Percentiles rank a stretch among this genome's conserved stretches.
Conservation (phyloP, 2,329 filamentous ascomycete genomes). For the Cladophialophora immunda region DNA sequence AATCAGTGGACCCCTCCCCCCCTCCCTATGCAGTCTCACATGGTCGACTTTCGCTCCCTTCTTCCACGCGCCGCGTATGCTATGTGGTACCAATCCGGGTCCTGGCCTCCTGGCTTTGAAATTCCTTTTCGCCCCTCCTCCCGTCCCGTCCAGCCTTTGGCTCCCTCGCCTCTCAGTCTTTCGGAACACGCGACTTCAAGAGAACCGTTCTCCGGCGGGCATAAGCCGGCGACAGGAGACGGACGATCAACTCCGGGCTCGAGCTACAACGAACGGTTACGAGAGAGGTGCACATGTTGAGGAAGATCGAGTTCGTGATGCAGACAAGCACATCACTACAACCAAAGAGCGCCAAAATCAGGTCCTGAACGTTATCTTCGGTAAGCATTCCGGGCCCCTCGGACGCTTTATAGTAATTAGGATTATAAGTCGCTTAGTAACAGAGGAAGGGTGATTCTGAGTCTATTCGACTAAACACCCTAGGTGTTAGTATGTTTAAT, state of each 20-base stretch:
- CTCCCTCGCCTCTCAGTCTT: too few species aligned
- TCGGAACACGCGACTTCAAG: too few species aligned
- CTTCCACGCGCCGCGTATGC: not conserved
- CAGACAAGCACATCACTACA: not conserved
- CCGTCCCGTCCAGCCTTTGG: too few species aligned
- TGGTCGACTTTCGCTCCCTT: not conserved
- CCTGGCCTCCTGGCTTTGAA: not conserved
- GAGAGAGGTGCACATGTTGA: not conserved
- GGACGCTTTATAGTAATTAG: too few species aligned
- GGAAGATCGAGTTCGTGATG: not conserved
- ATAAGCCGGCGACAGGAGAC: not conserved
- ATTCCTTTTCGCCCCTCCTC: not conserved
- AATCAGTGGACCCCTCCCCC: too few species aligned
- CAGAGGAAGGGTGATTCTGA: too few species aligned
- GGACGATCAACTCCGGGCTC: not conserved
- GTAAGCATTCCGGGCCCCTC: too few species aligned
- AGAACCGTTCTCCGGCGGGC: not conserved
- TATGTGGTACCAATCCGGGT: not conserved
- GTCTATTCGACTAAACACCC: too few species aligned
- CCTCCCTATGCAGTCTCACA: not conserved
- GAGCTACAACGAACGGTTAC: not conserved
- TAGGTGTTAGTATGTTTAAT: too few species aligned
- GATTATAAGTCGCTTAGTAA: too few species aligned
- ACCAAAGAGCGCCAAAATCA: not conserved
- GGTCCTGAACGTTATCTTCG: not conserved